Base-by-base conservation (phyloP, 179 eudicot genomes). In the Nepenthes alata region DNA sequence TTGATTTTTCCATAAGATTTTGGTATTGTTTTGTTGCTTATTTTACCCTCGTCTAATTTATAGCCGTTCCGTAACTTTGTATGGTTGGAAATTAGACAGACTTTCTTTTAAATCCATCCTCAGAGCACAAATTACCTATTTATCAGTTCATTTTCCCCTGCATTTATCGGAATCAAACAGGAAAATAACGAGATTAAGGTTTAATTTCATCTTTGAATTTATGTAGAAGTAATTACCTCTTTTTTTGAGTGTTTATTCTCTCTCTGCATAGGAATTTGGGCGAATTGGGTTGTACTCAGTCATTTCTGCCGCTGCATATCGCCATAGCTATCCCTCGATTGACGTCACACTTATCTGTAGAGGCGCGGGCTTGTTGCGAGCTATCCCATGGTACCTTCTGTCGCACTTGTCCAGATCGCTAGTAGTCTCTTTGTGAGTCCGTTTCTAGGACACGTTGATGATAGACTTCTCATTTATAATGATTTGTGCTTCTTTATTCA, bases 381-480 rank as follows among this genome's bases (percentile, higher is more conserved):
- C 85, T 93, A 75, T 86, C 65, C 79, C 74, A 89, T 57, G 97
- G 98, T 93, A 93, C 89, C 96, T 83, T 84, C 72, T 68, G 87
- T 79, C 80, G 91, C 64, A 69, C 90, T 89, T 89, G 93, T 93
- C 96, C 74, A 66, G 97, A 86, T 86, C 93, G 95, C 88, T 89
- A 89, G 60, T 88, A 75, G 66, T 88, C 64, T 73, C 74, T 84
- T 89, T 72, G 87, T 83, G 91, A 85, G 91, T 88, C 81, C 72
- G 72, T 75, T 60, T 75, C 74, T 72, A 63, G 77, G 73, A 55
- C 61, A 57, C 64, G 14, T 8, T 60, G 52, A 51, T 68, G 54
- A n/a, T 11, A n/a, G n/a, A 8, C 59, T 62, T 53, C 44, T 53
- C 35, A 5, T 4, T 4, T 41, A 4, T 7, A 41, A 41, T 41